Evolutionary conservation across 2,329 filamentous ascomycete genomes (phyloP), one percentile per base, ranked within the genome.

Genomic region (Cyclaneusma minus): DNA sequence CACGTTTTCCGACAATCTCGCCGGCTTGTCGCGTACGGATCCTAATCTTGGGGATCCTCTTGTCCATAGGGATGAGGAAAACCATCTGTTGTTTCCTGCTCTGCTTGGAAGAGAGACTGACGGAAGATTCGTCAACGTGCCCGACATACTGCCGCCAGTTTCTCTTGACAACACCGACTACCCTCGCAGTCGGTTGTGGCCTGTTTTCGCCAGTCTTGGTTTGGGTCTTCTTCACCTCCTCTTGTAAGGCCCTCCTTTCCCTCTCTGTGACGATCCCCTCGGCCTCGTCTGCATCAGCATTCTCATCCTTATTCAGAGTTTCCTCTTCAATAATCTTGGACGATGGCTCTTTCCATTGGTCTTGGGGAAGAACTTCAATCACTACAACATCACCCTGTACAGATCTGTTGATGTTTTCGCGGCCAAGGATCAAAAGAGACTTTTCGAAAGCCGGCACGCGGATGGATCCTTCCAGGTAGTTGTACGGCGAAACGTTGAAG

Each of bases 111-210:
- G 72, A 68, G 28, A 74, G 69, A 42, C 75, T 76, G 25, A 84
- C 76, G 2, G 85, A 91, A 7, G 79, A 81, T 26, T 77, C 74
- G 47, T 98, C 89, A 30, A 98, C 77, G 46, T 94, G 85, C 3
- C 89, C 89, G 34, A 98, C 89, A 41, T 94, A 95, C 51, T 95
- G 91, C 33, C 89, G 69, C 89, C 89, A 98, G 50, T 95, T 95
- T 27, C 89, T 72, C 55, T 92, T 94, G 47, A 93, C 70, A 13
- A 95, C 65, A 24, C 89, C 89, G 5, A 95, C 83, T 8, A 98
- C 80, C 47, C 69, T 81, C 14, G 87, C 89, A 5, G 89, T 95
- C 5, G 89, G 89, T 42, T 94, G 84, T 3, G 82, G 71, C 25
- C 72, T 70, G 22, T 75, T 76, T 51, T 94, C 84, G 1, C 67